A percentile compares a stretch with the other conserved stretches of the same genome.
phyloP scores from a whole-genome alignment of 179 eudicot species.

The Carnegiea gigantea region DNA sequence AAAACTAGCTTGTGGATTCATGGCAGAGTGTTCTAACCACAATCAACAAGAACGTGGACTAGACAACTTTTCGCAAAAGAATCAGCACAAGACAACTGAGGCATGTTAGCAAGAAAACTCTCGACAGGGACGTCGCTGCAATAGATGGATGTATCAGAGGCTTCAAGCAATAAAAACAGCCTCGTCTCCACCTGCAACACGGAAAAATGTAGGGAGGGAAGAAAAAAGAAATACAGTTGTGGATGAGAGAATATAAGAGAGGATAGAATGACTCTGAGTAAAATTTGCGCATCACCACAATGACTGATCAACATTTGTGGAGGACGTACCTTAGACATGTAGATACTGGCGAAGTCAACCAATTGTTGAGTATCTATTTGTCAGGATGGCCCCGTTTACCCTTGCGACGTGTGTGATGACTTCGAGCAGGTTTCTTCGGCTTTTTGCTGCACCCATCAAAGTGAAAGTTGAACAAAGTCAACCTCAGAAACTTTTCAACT shows the following conservation, averaged over 20 bases:
- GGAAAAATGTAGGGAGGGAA: not conserved
- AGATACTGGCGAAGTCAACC: slow-evolving; percentile 16
- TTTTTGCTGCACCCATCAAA: slow-evolving; percentile 50
- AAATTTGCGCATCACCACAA: not conserved
- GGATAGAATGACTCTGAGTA: not conserved
- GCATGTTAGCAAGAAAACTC: slow-evolving; percentile 5
- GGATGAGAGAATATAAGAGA: not conserved
- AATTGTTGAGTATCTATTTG: slow-evolving; percentile 35
- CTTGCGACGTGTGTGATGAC: slow-evolving; percentile 65
- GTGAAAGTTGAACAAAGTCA: not conserved
- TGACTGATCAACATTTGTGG: not conserved
- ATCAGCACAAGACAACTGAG: slow-evolving; percentile 3
- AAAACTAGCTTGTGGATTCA: not conserved
- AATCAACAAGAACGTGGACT: not conserved
- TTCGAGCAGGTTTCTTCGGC: slow-evolving; percentile 41
- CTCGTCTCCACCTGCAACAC: slow-evolving; percentile 18
- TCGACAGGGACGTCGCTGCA: not conserved
- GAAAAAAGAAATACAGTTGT: not conserved
- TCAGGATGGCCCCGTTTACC: slow-evolving; percentile 75
- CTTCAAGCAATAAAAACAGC: not conserved
- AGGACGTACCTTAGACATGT: slow-evolving; percentile 24
- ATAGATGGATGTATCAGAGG: not conserved
- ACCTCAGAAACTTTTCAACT: not conserved
- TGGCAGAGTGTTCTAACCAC: slow-evolving; percentile 3
- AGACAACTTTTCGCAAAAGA: slow-evolving; percentile 10